Percentiles rank a stretch among this genome's conserved stretches.
Evolutionary conservation across 331 rosid genomes (phyloP).

Genomic region (Rhamnella rubrinervis): DNA sequence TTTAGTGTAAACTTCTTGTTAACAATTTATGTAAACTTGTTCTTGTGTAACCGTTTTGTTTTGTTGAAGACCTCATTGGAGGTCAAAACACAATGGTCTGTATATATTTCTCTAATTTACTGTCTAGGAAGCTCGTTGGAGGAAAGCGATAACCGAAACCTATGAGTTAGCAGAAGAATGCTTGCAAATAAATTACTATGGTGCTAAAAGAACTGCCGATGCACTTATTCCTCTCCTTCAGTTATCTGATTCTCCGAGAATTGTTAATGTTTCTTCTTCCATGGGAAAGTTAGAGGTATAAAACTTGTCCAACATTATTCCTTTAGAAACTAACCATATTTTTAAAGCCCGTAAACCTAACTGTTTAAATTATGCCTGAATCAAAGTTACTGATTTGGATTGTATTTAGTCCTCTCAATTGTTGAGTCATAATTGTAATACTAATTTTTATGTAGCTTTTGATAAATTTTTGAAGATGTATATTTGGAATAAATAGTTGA

Average conservation of each 20-base stretch:
- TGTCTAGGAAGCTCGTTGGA: constrained; percentile 2
- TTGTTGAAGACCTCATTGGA: constrained; percentile 16
- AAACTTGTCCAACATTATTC: not conserved
- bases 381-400: too few relatives aligned
- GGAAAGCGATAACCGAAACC: too few relatives aligned
- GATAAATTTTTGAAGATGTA: not conserved
- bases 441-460: too few relatives aligned
- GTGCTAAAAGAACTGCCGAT: constrained; percentile 29
- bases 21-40: not conserved
- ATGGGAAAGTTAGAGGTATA: constrained; percentile 38
- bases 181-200: constrained; percentile 50
- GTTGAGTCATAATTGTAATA: too few relatives aligned
- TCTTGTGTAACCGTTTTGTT: not conserved
- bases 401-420: too few relatives aligned
- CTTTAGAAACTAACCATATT: too few relatives aligned
- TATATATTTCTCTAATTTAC: too few relatives aligned
- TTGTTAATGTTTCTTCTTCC: constrained; percentile 29
- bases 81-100: not conserved
- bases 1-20: not conserved
- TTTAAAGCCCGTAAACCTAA: too few relatives aligned
- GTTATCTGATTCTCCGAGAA: constrained; percentile 19
- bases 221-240: constrained; percentile 41
- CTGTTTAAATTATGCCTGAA: not conserved
- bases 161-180: constrained; percentile 33
- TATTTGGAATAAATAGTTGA: not conserved